phyloP scores from a whole-genome alignment of 2,329 filamentous ascomycete species.

The Fusarium sp. region DNA sequence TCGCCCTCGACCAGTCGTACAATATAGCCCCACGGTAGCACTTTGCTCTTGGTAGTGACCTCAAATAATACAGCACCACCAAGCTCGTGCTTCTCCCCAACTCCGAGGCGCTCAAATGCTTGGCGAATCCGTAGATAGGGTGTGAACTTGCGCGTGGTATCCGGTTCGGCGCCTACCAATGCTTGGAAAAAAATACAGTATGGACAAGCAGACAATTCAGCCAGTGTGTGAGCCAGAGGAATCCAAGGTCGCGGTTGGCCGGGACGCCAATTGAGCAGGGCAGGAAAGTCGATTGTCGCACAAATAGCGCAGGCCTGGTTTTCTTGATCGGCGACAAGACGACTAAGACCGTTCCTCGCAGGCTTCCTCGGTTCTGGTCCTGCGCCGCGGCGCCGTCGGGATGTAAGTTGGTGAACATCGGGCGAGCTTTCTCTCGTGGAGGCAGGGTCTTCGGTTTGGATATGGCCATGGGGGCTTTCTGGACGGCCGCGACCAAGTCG shows the following conservation, averaged over 20 bases:
- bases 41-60: conserved; percentile 52
- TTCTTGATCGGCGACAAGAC: conserved; percentile 47
- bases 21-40: conserved; percentile 53
- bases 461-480: conserved; percentile 32
- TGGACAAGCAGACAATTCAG: conserved; percentile 48
- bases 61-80: conserved; percentile 52
- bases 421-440: conserved; percentile 44
- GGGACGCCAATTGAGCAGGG: conserved; percentile 51
- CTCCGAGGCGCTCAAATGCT: conserved; percentile 53
- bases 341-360: conserved; percentile 45
- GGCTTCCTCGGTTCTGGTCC: conserved; percentile 39
- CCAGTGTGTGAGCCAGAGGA: conserved; percentile 49
- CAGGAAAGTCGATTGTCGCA: conserved; percentile 52
- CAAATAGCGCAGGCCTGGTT: conserved; percentile 49
- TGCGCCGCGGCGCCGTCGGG: conserved; percentile 41
- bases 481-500: conserved; percentile 47
- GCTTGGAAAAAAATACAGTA: conserved; percentile 55
- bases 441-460: conserved; percentile 38
- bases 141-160: conserved; percentile 50
- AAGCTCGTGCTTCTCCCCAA: conserved; percentile 52
- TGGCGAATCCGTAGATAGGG: conserved; percentile 54
- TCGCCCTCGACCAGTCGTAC: conserved; percentile 46
- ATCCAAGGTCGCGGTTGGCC: conserved; percentile 53
- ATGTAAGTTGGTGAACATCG: conserved; percentile 52
- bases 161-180: conserved; percentile 47